phyloP scores from a whole-genome alignment of 108 stramenopile genomes.

The Chaetoceros tenuissimus region DNA sequence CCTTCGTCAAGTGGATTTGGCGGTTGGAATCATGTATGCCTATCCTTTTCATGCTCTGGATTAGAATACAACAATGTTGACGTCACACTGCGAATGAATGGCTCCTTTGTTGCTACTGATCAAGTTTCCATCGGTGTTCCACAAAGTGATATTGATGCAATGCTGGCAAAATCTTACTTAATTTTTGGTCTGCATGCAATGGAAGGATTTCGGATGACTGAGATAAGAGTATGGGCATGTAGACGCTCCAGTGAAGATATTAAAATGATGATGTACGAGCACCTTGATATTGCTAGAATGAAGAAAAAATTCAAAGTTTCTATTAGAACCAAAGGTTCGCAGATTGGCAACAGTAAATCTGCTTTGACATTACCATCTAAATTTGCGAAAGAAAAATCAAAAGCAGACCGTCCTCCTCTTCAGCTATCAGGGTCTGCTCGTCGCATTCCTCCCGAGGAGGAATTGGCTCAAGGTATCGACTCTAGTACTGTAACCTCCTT shows the following conservation, averaged over 20 bases:
- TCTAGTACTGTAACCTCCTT: conserved; percentile 4
- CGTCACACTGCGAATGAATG: conserved; percentile 51
- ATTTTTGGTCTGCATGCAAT: conserved; percentile 65
- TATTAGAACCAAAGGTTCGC: conserved; percentile 49
- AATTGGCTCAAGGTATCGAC: not conserved
- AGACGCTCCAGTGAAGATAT: conserved; percentile 64
- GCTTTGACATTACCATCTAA: conserved; percentile 5
- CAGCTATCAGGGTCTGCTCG: conserved; percentile 4
- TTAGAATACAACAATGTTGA: conserved; percentile 28
- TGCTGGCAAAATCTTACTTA: conserved; percentile 54
- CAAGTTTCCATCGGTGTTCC: conserved; percentile 24
- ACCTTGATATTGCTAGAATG: conserved; percentile 64
- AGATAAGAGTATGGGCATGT: conserved; percentile 79
- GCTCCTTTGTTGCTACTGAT: conserved; percentile 24
- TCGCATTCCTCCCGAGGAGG: conserved; percentile 1
- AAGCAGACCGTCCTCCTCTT: conserved; percentile 18
- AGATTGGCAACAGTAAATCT: conserved; percentile 1
- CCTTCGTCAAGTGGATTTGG: conserved; percentile 40
- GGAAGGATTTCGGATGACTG: conserved; percentile 60
- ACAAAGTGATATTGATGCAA: conserved; percentile 45
- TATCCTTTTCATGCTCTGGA: conserved; percentile 38
- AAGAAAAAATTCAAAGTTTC: conserved; percentile 79
- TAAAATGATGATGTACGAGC: conserved; percentile 73
- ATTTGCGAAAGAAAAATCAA: conserved; percentile 16
- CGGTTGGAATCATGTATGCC: conserved; percentile 82